A percentile compares a stretch with the other conserved stretches of the same genome.
Conservation (phyloP, 176 grass and related monocot genomes). For the Echinochloa phyllopogon region DNA sequence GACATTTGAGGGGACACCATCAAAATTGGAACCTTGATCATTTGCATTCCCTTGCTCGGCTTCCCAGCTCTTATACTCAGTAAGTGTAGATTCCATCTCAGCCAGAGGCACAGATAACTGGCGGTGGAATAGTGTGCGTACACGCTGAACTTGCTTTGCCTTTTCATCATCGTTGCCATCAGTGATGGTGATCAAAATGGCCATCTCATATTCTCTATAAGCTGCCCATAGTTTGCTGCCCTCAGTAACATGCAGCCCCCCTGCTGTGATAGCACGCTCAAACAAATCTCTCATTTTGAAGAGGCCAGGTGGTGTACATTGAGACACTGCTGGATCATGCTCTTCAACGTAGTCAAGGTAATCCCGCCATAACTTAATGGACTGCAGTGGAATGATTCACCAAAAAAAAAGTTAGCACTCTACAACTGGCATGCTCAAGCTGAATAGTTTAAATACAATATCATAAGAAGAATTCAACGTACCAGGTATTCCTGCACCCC, state of each 20-base stretch:
- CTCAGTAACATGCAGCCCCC: slow-evolving; percentile 75
- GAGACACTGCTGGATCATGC: slow-evolving; percentile 68
- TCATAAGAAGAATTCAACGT: slow-evolving; percentile 31
- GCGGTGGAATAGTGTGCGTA: slow-evolving; percentile 78
- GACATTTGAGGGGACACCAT: slow-evolving; percentile 79
- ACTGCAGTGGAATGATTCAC: slow-evolving; percentile 59
- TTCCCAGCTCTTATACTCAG: slow-evolving; percentile 91
- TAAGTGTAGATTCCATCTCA: slow-evolving; percentile 69
- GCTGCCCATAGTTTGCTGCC: slow-evolving; percentile 89
- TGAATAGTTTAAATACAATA: neutral
- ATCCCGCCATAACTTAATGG: slow-evolving; percentile 78
- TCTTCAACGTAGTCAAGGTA: slow-evolving; percentile 91
- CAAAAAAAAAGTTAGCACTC: slow-evolving; percentile 37
- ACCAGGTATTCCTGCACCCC: slow-evolving; percentile 98
- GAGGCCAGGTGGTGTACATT: slow-evolving; percentile 67
- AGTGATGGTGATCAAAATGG: slow-evolving; percentile 68
- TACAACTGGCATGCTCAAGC: neutral
- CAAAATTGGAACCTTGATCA: slow-evolving; percentile 60
- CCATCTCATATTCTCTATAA: slow-evolving; percentile 94
- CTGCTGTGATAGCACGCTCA: slow-evolving; percentile 81
- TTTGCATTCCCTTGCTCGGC: slow-evolving; percentile 82
- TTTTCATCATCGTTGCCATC: slow-evolving; percentile 74
- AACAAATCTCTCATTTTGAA: slow-evolving; percentile 91
- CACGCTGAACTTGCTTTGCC: slow-evolving; percentile 69
- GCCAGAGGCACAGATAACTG: slow-evolving; percentile 89